Base-by-base conservation (phyloP, 139 green algal genomes). In the Micromonas commoda region DNA sequence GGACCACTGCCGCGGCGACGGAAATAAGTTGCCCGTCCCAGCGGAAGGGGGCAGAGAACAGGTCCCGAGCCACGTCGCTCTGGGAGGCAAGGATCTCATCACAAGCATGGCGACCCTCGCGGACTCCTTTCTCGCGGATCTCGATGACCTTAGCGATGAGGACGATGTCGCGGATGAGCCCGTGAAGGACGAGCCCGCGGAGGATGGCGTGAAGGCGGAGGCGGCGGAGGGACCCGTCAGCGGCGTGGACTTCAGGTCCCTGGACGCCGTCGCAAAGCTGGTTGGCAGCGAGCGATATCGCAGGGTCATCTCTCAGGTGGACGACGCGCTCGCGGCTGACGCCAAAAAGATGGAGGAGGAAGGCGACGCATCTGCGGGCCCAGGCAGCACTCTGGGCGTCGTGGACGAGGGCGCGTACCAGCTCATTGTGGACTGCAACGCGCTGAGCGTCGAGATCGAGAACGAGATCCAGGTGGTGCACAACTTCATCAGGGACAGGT, bases 401-500 rank as follows among this genome's bases (percentile, higher is more conserved):
- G 53, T 54, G 20, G 32, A 53, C 33, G 26, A 51, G 1, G 19
- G 32, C n/a, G 52, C 53, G 31, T 51, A 67, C 29, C 1, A 34
- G 81, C 84, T 98, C 74, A 89, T 98, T 23, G 90, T 98, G 35
- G 88, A 97, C 39, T 97, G 95, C 87, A 98, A 98, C 85, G 83
- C 89, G 82, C 82, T 98, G 71, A 89, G 89, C 9, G 93, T 98
- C 72, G 93, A 98, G 73, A 95, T 99, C 73, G 95, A 99, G 80
- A 94, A 93, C 77, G 95, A 98, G 78, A 91, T 97, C 29, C 75
- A 73, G 0, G 77, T 90, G 13, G 87, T 98, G 45, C 91, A 98
- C 86, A 92, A 87, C 37, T 85, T 85, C 65, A 83, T 87, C 31
- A 38, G 71, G 20, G 80, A 85, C 74, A 85, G 82, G 72, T 95